Evolutionary conservation across 225 moss, liverwort and hornwort genomes (phyloP), one percentile per base, ranked within the genome.

Genomic region (Pseudisothecium myosuroides): DNA sequence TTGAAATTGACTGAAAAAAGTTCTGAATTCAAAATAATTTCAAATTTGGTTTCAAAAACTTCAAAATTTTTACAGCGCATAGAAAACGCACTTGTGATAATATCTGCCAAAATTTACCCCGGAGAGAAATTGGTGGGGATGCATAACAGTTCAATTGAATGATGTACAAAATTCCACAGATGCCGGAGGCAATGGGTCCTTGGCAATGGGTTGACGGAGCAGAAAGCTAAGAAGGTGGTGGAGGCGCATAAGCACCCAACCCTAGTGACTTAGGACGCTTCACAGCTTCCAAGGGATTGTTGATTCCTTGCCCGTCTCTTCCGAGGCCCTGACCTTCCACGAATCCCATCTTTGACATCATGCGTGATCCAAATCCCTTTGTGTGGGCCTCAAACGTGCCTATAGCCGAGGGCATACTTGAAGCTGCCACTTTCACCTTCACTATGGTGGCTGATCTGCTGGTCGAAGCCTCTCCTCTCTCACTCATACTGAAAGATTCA

Each of bases 311-410:
- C 47, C 96, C 94, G 31, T 96, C 95, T 83, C 95, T 95, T 73
- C 99, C 99, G 64, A 99, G 95, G 49, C 99, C 99, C 73, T 91
- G 91, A 31, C 97, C 99, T 92, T 96, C 96, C 55, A 92, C 93
- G 81, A 95, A 97, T 73, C 97, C 97, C 97, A 99, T 99, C 83
- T 94, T 97, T 4, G 96, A 95, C 98, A 99, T 96, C 94, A 99
- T 96, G 52, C 94, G 95, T 12, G 98, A 99, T 34, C 97, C 98
- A 93, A 99, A 96, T 39, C 97, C 98, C 83, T 88, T 95, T 0
- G 98, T 97, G 88, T 99, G 98, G 39, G 95, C 96, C 91, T 99
- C 98, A 91, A 99, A 99, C n/a, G 80, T 89, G 89, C 98, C 93
- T 89, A 96, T 71, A 84, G 84, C 76, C 56, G 49, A 59, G 64